Base-by-base conservation (phyloP, 352 stramenopile genomes). In the Lagenidium sp. region DNA sequence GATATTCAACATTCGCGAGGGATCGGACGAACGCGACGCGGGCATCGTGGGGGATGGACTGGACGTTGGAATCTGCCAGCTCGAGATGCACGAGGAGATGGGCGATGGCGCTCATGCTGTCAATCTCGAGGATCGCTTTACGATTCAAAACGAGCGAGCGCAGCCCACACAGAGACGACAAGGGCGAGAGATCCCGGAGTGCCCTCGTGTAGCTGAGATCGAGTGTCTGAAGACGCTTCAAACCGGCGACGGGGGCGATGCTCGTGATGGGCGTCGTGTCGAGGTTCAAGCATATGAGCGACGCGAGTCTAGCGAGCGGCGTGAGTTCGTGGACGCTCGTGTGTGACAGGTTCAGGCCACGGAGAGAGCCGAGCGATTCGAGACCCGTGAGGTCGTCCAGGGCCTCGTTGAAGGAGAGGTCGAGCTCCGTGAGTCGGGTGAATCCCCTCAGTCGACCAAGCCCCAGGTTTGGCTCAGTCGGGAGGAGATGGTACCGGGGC, bases 1-100 rank as follows among this genome's bases (percentile, higher is more conserved):
- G 45, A 18, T 55, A 36, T 16, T 50, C 36, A 15, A 54, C 23
- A 24, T 51, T 54, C 15, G 26, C 26, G 6, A 60, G 45, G 16
- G 52, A 39, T n/a, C 36, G 31, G 22, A 60, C 34, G 23, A 60
- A 51, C n/a, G 16, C 44, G 15, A 55, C 45, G n/a, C 52, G 52
- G 7, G 46, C 40, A 0, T 41, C n/a, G 15, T 45, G 26, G 6
- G 24, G 15, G 10, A 60, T 34, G 10, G 44, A 60, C 30, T 60
- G 52, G 26, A 55, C 40, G 25, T 60, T 60, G 6, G 44, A 21
- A 26, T 60, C 52, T 13, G 47, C 19, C 24, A 60, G 50, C 36
- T 60, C 52, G n/a, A 60, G 19, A n/a, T 55, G 45, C 41, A 40
- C 19, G 12, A 60, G 18, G 4, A 34, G 18, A 13, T 43, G 41